Evolutionary conservation across 805 yeast genomes (phyloP).

Genomic region (Ogataea glucozyma): DNA sequence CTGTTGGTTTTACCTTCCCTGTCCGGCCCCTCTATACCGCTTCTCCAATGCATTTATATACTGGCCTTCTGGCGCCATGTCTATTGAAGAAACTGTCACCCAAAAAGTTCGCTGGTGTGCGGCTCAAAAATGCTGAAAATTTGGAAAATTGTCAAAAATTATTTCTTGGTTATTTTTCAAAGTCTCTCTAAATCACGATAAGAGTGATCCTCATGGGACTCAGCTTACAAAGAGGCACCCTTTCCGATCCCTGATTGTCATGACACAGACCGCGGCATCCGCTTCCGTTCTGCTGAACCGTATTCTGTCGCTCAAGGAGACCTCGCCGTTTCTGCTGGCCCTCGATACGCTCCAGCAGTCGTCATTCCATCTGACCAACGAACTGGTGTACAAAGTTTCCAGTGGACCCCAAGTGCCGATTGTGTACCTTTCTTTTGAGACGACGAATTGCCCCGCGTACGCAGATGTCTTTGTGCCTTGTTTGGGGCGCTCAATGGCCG

Average conservation of each 20-base stretch:
- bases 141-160: no score
- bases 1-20: background rate
- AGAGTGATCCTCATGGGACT: no score
- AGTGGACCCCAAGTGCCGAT: constrained; percentile 34
- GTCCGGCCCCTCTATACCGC: constrained; percentile 4
- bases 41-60: constrained; percentile 1
- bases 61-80: background rate
- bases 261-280: constrained; percentile 34
- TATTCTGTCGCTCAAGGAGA: constrained; percentile 67
- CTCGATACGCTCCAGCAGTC: constrained; percentile 74
- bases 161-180: no score
- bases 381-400: constrained; percentile 48
- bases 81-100: no score
- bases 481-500: constrained; percentile 15
- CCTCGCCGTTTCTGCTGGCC: constrained; percentile 69
- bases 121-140: constrained; percentile 4
- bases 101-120: no score
- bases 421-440: constrained; percentile 68
- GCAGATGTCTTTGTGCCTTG: constrained; percentile 53
- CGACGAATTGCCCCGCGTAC: constrained; percentile 51
- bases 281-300: constrained; percentile 63
- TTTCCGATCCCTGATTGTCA: constrained; percentile 6
- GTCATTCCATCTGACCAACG: constrained; percentile 54
- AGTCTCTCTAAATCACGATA: no score
- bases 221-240: background rate